Evolutionary conservation across 2,329 filamentous ascomycete species (phyloP), one percentile per base, ranked within the genome.

Genomic region (Nemania sp.): DNA sequence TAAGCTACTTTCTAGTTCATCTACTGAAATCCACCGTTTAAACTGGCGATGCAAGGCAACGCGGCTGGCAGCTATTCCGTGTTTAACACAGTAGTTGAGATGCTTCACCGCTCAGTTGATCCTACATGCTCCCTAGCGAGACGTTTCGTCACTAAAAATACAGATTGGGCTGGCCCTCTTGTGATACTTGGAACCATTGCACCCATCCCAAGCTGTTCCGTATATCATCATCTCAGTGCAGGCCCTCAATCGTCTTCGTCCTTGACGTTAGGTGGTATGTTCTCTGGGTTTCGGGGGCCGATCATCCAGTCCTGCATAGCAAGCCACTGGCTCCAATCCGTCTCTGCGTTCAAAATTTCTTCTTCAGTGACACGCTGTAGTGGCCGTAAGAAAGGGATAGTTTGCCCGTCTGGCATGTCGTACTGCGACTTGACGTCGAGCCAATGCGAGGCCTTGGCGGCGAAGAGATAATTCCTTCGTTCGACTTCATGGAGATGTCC

Each of bases 291-390:
- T 57, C 90, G 77, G 1, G 90, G 89, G 2, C 92, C 92, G n/a
- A 97, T 77, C 91, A 96, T 96, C 93, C 93, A 97, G 71, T 97
- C 93, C 72, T 96, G 91, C 90, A 97, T 95, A 11, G 90, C 90
- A 26, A 97, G 76, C 93, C 93, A 97, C 66, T 93, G 87, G 68
- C 91, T 95, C 94, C 94, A 99, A 55, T 81, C 86, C 57, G 82
- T 81, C 74, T 97, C 93, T 0, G 92, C 92, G 12, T 77, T 82
- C 58, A 89, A 82, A 57, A 97, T 90, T 74, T 97, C 94, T 19
- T 84, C 82, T 66, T 93, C 85, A 6, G 84, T 82, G 1, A 89
- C 85, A 49, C 86, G 83, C 64, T 89, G 86, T n/a, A 97, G 75
- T 4, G 93, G 91, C 61, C 86, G 86, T 64, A 97, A 75, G 69